Evolutionary conservation across 192 early-diverging fungal genomes (phyloP).

Genomic region (Backusella circina): DNA sequence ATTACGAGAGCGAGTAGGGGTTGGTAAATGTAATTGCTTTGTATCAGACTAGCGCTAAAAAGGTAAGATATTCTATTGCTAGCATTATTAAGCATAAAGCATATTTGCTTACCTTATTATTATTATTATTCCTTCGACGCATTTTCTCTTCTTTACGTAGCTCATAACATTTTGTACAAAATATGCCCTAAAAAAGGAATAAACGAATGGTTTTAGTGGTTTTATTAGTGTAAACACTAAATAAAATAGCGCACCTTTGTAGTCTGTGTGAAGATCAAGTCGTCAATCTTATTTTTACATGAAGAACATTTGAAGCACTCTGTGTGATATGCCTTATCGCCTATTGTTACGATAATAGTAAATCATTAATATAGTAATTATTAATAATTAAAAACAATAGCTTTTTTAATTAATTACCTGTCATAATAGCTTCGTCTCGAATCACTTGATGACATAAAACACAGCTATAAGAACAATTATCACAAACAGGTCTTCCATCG

Average conservation of each 20-base stretch:
- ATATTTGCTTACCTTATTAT: not conserved
- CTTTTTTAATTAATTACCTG: conserved; percentile 44
- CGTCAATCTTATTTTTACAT: conserved; percentile 71
- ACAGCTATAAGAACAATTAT: conserved; percentile 79
- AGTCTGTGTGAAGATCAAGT: conserved; percentile 76
- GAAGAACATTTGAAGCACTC: conserved; percentile 77
- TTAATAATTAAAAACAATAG: not conserved
- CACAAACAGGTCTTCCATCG: conserved; percentile 76
- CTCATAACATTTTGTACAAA: conserved; percentile 70
- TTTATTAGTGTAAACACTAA: not conserved
- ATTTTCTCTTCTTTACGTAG: conserved; percentile 52
- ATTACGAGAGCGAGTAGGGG: conserved; percentile 9
- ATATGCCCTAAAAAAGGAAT: conserved; percentile 53
- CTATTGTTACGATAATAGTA: conserved; percentile 26
- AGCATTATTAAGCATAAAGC: not conserved
- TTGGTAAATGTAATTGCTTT: not conserved
- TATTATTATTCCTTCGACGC: conserved; percentile 3
- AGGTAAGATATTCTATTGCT: conserved; percentile 3
- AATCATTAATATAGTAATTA: not conserved
- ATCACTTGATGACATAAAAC: conserved; percentile 68
- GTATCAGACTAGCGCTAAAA: not conserved
- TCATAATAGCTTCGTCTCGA: conserved; percentile 79
- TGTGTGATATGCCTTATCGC: conserved; percentile 74
- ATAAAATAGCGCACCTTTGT: conserved; percentile 45
- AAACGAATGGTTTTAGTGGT: not conserved